Percentiles rank a stretch among this genome's conserved stretches.
Evolutionary conservation across 345 rosid genomes (phyloP).

Genomic region (Abelmoschus esculentus): DNA sequence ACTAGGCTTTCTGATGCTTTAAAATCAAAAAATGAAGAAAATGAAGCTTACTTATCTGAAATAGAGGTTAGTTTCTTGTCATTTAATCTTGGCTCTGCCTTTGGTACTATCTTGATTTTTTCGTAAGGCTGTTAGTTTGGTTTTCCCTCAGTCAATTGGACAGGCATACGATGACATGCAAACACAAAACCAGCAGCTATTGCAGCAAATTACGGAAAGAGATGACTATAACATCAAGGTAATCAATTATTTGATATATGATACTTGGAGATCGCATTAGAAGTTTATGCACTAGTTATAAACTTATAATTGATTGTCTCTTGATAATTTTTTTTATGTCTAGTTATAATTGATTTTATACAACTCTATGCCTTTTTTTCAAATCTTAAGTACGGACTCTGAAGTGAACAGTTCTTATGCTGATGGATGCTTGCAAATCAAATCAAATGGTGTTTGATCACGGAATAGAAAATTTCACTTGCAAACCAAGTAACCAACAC

Average conservation of each 20-base stretch:
- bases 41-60: conserved; percentile 80
- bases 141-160: conserved; percentile 74
- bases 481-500: neutral
- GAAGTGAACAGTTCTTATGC: neutral
- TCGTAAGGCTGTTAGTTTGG: conserved; percentile 17
- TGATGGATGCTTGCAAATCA: no score
- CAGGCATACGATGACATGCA: conserved; percentile 93
- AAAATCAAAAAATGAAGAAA: conserved; percentile 85
- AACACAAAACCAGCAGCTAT: conserved; percentile 84
- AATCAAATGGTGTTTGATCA: neutral
- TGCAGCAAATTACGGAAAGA: conserved; percentile 91
- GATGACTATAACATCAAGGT: conserved; percentile 99
- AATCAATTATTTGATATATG: conserved; percentile 7
- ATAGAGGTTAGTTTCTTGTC: conserved; percentile 62
- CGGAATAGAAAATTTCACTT: neutral
- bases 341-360: neutral
- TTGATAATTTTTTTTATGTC: neutral
- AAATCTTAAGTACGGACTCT: neutral
- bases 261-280: neutral
- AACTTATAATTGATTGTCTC: no score
- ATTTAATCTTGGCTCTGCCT: conserved; percentile 10
- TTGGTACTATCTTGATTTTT: conserved; percentile 13
- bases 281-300: neutral
- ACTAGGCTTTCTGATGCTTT: conserved; percentile 49
- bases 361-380: neutral